These are phyloP conservation scores for Narthecium ossifragum DNA, from an alignment of 106 monocot species.

Conservation along the genomic window DNA sequence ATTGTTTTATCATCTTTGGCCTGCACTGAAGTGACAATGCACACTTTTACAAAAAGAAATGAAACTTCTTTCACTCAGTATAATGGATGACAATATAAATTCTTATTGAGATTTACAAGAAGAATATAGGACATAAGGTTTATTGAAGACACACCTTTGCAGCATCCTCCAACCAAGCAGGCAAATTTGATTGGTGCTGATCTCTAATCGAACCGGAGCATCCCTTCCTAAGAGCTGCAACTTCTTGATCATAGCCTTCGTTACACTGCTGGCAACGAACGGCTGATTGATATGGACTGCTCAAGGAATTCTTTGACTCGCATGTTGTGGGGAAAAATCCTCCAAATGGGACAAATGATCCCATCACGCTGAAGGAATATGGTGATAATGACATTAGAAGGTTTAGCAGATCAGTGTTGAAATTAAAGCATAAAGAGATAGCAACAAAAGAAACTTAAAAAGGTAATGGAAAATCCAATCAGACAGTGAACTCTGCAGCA, in stretches of 20 bases:
- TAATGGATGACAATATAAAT: not conserved
- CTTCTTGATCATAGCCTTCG: conserved; percentile 69
- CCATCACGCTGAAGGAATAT: conserved; percentile 28
- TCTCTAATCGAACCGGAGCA: conserved; percentile 21
- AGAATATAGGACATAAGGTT: not conserved
- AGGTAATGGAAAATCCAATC: not conserved
- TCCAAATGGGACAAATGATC: conserved; percentile 65
- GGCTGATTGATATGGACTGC: conserved; percentile 16
- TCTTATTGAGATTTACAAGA: not conserved
- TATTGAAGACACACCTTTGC: conserved; percentile 34
- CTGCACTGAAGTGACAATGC: conserved; percentile 38
- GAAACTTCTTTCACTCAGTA: not conserved
- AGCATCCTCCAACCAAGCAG: conserved; percentile 33
- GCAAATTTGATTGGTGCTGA: conserved; percentile 25
- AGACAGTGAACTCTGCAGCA: not conserved
- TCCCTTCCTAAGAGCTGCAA: conserved; percentile 39
- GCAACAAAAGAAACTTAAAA: not conserved
- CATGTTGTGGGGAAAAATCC: conserved; percentile 40
- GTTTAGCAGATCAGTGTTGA: too few species aligned
- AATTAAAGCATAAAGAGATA: not conserved
- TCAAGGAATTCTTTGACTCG: conserved; percentile 28
- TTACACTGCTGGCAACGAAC: conserved; percentile 49
- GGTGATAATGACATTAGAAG: too few species aligned
- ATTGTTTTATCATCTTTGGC: conserved; percentile 39
- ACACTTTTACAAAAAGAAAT: conserved; percentile 6